These are phyloP conservation scores for Monocercomonoides exilis DNA, from an alignment of 78 protist genomes.

Conservation along the genomic window DNA sequence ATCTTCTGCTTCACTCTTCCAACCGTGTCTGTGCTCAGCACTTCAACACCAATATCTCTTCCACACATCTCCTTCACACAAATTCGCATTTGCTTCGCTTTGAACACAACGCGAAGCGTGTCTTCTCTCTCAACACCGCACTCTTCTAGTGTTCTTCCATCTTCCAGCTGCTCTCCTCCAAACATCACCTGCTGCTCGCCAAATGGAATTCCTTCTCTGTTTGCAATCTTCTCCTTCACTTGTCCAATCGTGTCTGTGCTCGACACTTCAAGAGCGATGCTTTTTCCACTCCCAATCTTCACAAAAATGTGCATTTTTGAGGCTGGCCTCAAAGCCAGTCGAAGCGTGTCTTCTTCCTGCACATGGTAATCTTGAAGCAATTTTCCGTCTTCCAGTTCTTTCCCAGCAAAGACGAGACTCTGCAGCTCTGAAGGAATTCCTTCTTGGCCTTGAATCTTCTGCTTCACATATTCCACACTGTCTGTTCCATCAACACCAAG, in stretches of 20 bases:
- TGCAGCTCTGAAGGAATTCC: slow-evolving; percentile 19
- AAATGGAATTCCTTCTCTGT: not conserved
- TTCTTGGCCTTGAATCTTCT: not conserved
- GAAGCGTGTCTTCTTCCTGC: not conserved
- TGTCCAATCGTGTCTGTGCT: slow-evolving; percentile 85
- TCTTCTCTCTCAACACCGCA: no score
- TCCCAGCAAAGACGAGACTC: slow-evolving; percentile 16
- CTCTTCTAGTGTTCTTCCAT: not conserved
- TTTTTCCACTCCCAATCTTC: not conserved
- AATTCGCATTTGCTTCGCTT: no score
- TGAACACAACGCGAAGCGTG: no score
- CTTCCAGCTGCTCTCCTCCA: not conserved
- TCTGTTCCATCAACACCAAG: not conserved
- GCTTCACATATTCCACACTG: not conserved
- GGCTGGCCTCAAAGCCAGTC: not conserved
- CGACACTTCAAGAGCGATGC: slow-evolving; percentile 8
- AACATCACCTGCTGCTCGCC: not conserved
- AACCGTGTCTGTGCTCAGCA: no score
- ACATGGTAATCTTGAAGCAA: slow-evolving; percentile 1
- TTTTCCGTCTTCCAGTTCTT: slow-evolving; percentile 17
- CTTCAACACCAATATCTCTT: no score
- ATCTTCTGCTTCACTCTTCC: no score
- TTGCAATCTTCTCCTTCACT: not conserved
- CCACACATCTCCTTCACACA: no score
- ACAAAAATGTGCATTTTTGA: not conserved